Evolutionary conservation across 2,329 filamentous ascomycete species (phyloP), one percentile per base, ranked within the genome.

Genomic region (Penicillium psychrosexuale): DNA sequence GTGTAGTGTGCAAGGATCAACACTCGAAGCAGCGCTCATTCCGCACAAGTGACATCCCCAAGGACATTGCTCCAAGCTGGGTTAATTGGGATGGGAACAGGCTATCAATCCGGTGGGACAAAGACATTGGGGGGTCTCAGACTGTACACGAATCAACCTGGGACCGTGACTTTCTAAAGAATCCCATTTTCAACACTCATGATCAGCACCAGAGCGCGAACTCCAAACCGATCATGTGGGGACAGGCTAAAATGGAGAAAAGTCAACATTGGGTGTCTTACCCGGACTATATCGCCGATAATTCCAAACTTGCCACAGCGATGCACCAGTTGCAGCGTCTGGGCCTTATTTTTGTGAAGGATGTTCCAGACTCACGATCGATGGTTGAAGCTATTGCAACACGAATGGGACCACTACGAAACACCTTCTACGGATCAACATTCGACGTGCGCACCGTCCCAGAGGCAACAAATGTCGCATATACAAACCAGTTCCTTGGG

Each of bases 381-480:
- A 81, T 85, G 5, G 87, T 97, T 5, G 80, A 83, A 37, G 75
- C 79, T 22, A 84, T 97, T 55, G 88, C 86, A 2, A 78, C 80
- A 4, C 83, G 86, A 48, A 89, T 97, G 56, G 92, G 91, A 1
- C 83, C 83, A 33, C 76, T 97, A 27, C 88, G 91, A 66, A 86
- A 91, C 64, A 94, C 92, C 8, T 94, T 97, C 69, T 97, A 97
- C 72, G 94, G 94, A 39, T 79, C 82, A 63, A 96, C 91, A 0
- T 97, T 92, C 85, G 89, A 97, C 72, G 93, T 97, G 12, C 84
- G 85, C 51, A 90, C 87, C 3, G 88, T 95, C 50, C 87, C 88
- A 1, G 72, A 90, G 52, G 90, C 92, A 24, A 91, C 93, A 69
- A 97, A 97, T 69, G 89, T 97, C 4, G 93, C 94, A 9, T 91